Evolutionary conservation across 108 stramenopile genomes (phyloP).

Genomic region (Cyclotella choctawhatcheeana): DNA sequence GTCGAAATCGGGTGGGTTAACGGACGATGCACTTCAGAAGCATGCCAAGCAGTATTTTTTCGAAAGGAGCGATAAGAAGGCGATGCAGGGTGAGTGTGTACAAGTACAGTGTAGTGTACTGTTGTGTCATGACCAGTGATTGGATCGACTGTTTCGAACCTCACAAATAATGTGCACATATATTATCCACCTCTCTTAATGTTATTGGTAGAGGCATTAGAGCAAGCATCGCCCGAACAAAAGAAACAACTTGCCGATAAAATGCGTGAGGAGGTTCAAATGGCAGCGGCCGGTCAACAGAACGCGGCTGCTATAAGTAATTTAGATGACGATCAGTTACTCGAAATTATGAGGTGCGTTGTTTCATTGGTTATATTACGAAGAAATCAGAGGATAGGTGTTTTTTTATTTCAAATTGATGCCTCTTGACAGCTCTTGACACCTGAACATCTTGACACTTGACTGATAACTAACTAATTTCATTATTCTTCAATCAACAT

Average conservation of each 20-base stretch:
- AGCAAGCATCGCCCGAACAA: slow-evolving; percentile 56
- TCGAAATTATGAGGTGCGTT: slow-evolving; percentile 50
- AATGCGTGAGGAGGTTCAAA: slow-evolving; percentile 52
- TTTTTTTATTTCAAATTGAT: too few relatives aligned
- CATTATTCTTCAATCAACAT: not conserved
- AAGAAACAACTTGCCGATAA: slow-evolving; percentile 59
- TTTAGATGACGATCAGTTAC: slow-evolving; percentile 62
- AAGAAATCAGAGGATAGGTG: too few relatives aligned
- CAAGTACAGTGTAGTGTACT: not conserved
- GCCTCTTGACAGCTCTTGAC: too few relatives aligned
- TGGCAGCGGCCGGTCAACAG: slow-evolving; percentile 17
- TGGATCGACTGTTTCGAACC: not conserved
- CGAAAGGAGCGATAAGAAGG: slow-evolving; percentile 50
- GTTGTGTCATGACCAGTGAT: not conserved
- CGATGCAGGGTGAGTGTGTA: slow-evolving; percentile 17
- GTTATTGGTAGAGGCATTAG: slow-evolving; percentile 29
- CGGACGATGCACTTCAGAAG: slow-evolving; percentile 61
- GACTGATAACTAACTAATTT: not conserved
- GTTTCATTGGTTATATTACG: not conserved
- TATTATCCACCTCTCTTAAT: not conserved
- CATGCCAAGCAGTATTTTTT: slow-evolving; percentile 74
- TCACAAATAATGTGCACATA: not conserved
- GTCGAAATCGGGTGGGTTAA: slow-evolving; percentile 67
- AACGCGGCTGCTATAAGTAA: slow-evolving; percentile 45
- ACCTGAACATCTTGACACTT: too few relatives aligned